Percentiles rank a stretch among this genome's conserved stretches.
Conservation (phyloP, 208 protist species). For the Crithidia sp. region DNA sequence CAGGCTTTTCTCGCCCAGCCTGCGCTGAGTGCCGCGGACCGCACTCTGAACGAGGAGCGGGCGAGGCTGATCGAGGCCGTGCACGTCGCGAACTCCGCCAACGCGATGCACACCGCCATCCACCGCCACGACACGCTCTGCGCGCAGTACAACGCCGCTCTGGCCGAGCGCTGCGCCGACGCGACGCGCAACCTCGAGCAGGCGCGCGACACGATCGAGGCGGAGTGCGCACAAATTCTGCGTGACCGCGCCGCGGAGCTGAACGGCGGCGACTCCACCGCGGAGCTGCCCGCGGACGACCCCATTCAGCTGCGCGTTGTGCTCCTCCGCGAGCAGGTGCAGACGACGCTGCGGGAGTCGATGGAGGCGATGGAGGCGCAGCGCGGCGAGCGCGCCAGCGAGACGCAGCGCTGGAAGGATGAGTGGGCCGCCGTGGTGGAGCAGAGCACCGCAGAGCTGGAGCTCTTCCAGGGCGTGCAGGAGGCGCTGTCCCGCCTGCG, state of each 20-base stretch:
- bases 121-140: slow-evolving; percentile 50
- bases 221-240: slow-evolving; percentile 32
- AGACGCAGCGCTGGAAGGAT: slow-evolving; percentile 42
- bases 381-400: slow-evolving; percentile 43
- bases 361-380: slow-evolving; percentile 37
- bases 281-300: slow-evolving; percentile 21
- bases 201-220: slow-evolving; percentile 28
- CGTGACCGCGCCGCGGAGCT: slow-evolving; percentile 29
- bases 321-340: slow-evolving; percentile 25
- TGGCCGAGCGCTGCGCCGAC: slow-evolving; percentile 41
- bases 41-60: slow-evolving; percentile 44
- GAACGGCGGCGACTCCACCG: slow-evolving; percentile 17
- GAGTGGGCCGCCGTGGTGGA: slow-evolving; percentile 36
- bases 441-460: slow-evolving; percentile 72
- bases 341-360: slow-evolving; percentile 19
- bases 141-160: slow-evolving; percentile 46
- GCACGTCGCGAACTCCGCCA: slow-evolving; percentile 47
- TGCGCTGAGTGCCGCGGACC: slow-evolving; percentile 35
- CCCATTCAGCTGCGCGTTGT: slow-evolving; percentile 30
- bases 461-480: slow-evolving; percentile 58
- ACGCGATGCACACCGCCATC: slow-evolving; percentile 56
- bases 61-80: slow-evolving; percentile 41
- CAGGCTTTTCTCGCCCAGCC: slow-evolving; percentile 36
- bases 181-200: slow-evolving; percentile 27
- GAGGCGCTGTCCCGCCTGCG: slow-evolving; percentile 69